These are phyloP conservation scores for Tetracentron sinense DNA, from an alignment of 164 flowering plant species.

Conservation along the genomic window DNA sequence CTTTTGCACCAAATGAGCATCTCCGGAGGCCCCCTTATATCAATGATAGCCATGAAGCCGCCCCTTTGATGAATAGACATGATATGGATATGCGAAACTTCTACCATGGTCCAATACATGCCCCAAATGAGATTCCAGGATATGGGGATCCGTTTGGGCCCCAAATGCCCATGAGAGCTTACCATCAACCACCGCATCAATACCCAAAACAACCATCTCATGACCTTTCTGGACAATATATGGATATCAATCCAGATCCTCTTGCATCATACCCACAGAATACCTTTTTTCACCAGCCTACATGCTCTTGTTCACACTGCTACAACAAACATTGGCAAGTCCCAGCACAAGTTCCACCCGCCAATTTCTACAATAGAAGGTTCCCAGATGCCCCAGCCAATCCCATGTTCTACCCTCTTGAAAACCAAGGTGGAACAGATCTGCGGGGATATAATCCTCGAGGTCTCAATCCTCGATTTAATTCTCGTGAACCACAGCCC, in stretches of 20 bases:
- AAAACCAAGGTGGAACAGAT: slow-evolving; percentile 26
- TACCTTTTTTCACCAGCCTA: slow-evolving; percentile 43
- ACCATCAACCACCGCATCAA: slow-evolving; percentile 25
- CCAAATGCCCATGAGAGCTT: slow-evolving; percentile 30
- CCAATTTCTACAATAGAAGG: slow-evolving; percentile 25
- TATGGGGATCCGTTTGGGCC: slow-evolving; percentile 38
- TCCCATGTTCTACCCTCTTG: slow-evolving; percentile 31
- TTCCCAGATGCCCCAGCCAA: slow-evolving; percentile 28
- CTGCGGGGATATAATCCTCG: slow-evolving; percentile 27
- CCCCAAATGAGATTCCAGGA: slow-evolving; percentile 35
- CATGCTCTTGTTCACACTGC: slow-evolving; percentile 62
- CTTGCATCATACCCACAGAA: slow-evolving; percentile 33
- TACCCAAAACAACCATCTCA: slow-evolving; percentile 30
- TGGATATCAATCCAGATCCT: slow-evolving; percentile 27
- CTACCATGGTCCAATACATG: slow-evolving; percentile 40
- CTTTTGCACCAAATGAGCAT: slow-evolving; percentile 27
- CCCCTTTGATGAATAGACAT: slow-evolving; percentile 27
- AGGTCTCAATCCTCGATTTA: slow-evolving; percentile 22
- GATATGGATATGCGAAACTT: slow-evolving; percentile 30
- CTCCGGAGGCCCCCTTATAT: slow-evolving; percentile 28
- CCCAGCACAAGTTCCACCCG: slow-evolving; percentile 34
- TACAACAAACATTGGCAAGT: slow-evolving; percentile 38
- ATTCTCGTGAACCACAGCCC: slow-evolving; percentile 26
- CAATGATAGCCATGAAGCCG: slow-evolving; percentile 24
- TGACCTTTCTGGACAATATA: slow-evolving; percentile 34